Percentiles rank a stretch among this genome's conserved stretches.
Conservation (phyloP, 495 filamentous ascomycete species). For the Schizothecium vesticola region DNA sequence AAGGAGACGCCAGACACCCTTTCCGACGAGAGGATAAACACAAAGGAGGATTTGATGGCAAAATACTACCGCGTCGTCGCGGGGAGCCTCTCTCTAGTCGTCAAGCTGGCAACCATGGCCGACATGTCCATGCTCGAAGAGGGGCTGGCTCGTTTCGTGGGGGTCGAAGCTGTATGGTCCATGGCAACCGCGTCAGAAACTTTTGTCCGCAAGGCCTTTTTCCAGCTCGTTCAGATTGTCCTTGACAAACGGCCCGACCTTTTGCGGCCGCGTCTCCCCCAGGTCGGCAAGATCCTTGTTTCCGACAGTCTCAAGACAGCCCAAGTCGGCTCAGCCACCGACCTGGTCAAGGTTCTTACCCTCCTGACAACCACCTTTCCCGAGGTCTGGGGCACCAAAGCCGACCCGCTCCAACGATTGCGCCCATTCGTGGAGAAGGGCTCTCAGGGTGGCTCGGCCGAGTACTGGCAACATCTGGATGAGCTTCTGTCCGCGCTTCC, state of each 20-base stretch:
- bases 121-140: conserved; percentile 49
- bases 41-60: conserved; percentile 72
- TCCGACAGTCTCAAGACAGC: conserved; percentile 59
- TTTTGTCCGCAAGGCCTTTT: conserved; percentile 63
- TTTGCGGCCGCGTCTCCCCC: conserved; percentile 48
- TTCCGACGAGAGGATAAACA: conserved; percentile 81
- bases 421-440: conserved; percentile 74
- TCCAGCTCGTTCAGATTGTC: conserved; percentile 57
- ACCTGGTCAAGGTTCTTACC: conserved; percentile 59
- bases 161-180: conserved; percentile 65
- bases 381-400: conserved; percentile 65
- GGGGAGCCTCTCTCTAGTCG: conserved; percentile 53
- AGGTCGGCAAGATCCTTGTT: conserved; percentile 61
- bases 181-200: conserved; percentile 62
- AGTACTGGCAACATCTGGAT: conserved; percentile 66
- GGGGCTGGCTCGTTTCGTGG: conserved; percentile 52
- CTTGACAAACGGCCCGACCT: conserved; percentile 52
- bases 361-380: conserved; percentile 58
- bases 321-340: conserved; percentile 67
- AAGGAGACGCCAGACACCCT: conserved; percentile 74
- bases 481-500: conserved; percentile 59
- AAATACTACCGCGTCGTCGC: conserved; percentile 80
- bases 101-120: conserved; percentile 47
- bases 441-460: conserved; percentile 62
- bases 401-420: conserved; percentile 56